Evolutionary conservation across 2,329 filamentous ascomycete genomes (phyloP).

Genomic region (Aspergillus luchuensis): DNA sequence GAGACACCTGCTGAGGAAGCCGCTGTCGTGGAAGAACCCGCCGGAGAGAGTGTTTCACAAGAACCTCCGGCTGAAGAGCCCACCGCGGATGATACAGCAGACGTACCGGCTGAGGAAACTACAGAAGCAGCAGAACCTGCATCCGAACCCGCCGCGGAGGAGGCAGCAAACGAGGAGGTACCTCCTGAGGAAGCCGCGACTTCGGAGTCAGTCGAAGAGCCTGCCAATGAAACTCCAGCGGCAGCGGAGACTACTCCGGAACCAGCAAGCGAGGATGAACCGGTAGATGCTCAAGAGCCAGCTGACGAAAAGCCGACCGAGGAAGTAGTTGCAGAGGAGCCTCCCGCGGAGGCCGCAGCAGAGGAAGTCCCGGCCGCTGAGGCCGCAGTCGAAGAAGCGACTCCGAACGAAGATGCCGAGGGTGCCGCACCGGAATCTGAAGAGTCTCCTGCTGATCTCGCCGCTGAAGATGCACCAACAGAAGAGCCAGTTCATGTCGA

Average conservation of each 20-base stretch:
- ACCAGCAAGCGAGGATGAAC: background rate
- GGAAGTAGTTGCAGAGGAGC: constrained; percentile 1
- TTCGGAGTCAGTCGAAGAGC: constrained; percentile 4
- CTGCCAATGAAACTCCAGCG: background rate
- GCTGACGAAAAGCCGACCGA: constrained; percentile 18
- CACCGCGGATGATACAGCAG: constrained; percentile 15
- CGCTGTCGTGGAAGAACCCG: constrained; percentile 15
- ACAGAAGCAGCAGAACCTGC: background rate
- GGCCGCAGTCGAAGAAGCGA: background rate
- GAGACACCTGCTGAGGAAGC: constrained; percentile 15
- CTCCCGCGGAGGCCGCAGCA: background rate
- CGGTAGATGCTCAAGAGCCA: background rate
- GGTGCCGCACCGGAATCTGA: constrained; percentile 3
- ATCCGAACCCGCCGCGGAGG: constrained; percentile 15
- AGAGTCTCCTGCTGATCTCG: constrained; percentile 6
- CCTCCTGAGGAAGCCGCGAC: background rate
- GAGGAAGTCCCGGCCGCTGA: constrained; percentile 17
- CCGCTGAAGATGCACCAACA: constrained; percentile 6
- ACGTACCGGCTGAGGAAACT: constrained; percentile 15
- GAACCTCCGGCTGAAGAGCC: constrained; percentile 4
- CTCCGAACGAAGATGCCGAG: constrained; percentile 10
- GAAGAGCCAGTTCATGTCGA: constrained; percentile 11
- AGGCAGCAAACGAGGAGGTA: constrained; percentile 19
- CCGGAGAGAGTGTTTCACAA: background rate
- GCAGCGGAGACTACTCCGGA: background rate